Conservation (phyloP, 352 stramenopile species). For the Pythium rishiriense region DNA sequence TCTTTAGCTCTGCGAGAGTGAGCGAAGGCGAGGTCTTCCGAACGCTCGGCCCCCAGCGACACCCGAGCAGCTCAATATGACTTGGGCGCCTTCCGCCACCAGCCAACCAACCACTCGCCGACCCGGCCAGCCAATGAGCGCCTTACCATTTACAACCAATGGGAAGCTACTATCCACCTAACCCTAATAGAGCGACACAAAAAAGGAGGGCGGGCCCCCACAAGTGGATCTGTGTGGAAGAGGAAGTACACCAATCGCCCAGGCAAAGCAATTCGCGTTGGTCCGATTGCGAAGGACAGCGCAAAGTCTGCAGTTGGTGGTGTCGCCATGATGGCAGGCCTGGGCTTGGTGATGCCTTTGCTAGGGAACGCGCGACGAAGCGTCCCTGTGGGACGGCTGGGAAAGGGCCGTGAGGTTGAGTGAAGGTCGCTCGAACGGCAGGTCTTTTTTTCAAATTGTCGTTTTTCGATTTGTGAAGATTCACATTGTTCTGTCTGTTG, state of each 20-base stretch:
- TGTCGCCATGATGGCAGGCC: too few relatives aligned
- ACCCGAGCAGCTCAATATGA: conserved; percentile 17
- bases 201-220: too few relatives aligned
- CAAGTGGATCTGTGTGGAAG: too few relatives aligned
- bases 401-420: conserved; percentile 9
- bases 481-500: background rate
- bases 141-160: conserved; percentile 10
- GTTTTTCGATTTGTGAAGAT: conserved; percentile 15
- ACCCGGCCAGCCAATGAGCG: conserved; percentile 16
- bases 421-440: conserved; percentile 15
- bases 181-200: conserved; percentile 13
- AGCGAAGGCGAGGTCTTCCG: conserved; percentile 5
- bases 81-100: conserved; percentile 14
- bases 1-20: conserved; percentile 73
- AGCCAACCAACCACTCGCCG: conserved; percentile 31
- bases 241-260: too few relatives aligned
- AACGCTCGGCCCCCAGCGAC: background rate
- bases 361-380: background rate
- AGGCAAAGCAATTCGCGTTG: too few relatives aligned
- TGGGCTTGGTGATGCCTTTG: too few relatives aligned
- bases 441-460: background rate
- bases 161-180: background rate
- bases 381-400: background rate
- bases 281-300: too few relatives aligned
- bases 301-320: too few relatives aligned